phyloP scores from a whole-genome alignment of 768 basidiomycete genomes.

The Boletus sp. region DNA sequence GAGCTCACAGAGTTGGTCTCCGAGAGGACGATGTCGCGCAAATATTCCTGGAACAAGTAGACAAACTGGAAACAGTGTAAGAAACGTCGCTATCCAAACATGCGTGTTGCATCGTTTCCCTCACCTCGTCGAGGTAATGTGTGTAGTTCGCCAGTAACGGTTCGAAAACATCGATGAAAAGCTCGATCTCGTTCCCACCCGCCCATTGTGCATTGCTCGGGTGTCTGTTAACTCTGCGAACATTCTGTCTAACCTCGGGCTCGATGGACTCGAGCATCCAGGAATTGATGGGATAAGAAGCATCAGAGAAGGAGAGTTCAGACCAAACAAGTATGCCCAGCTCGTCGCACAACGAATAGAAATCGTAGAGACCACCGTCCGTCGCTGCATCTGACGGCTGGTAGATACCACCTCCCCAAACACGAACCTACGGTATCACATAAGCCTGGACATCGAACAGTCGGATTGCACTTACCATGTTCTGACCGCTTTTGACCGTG shows the following conservation, averaged over 20 bases:
- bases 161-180: too few relatives aligned
- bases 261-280: slow-evolving; percentile 51
- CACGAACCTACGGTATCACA: slow-evolving; percentile 40
- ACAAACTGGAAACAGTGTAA: slow-evolving; percentile 38
- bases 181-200: slow-evolving; percentile 44
- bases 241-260: slow-evolving; percentile 53
- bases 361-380: slow-evolving; percentile 50
- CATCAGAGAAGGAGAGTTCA: slow-evolving; percentile 45
- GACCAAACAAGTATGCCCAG: slow-evolving; percentile 62
- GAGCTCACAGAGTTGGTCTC: slow-evolving; percentile 48
- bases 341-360: slow-evolving; percentile 58
- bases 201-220: slow-evolving; percentile 62
- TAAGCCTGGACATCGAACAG: neutral
- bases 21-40: slow-evolving; percentile 43
- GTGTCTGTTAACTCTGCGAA: slow-evolving; percentile 49
- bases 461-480: slow-evolving; percentile 45
- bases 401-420: slow-evolving; percentile 60
- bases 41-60: slow-evolving; percentile 50
- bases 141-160: too few relatives aligned
- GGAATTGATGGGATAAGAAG: slow-evolving; percentile 53
- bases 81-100: neutral
- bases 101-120: slow-evolving; percentile 5
- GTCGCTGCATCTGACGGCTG: slow-evolving; percentile 42
- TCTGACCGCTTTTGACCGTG: slow-evolving; percentile 53
- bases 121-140: slow-evolving; percentile 43